Evolutionary conservation across 2,329 filamentous ascomycete genomes (phyloP), one percentile per base, ranked within the genome.

Genomic region (Aspergillus arachidicola): DNA sequence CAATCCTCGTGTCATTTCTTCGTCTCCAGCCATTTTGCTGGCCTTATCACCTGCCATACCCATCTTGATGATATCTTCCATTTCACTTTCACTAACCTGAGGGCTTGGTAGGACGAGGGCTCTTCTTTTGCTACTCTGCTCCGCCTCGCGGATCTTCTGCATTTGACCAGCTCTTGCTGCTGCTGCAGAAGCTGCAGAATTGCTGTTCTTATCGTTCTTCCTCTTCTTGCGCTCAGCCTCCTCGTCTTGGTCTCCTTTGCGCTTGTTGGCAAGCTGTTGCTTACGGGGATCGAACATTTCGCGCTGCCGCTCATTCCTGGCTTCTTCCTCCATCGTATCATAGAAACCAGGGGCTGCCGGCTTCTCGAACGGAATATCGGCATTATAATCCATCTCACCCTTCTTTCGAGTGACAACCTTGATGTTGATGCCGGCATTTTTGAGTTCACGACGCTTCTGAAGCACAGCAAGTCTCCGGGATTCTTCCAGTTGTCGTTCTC

Each of bases 311-410:
- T 99, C 94, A 77, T 99, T 99, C 68, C 84, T 85, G 5, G 82
- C 80, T 68, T 91, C 83, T 75, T 99, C 95, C 16, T 97, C 93
- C 4, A 83, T 84, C 0, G 95, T 99, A 76, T 99, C 94, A 80
- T 94, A 97, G 76, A 99, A 99, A 14, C 95, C 95, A 26, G 89
- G 83, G 0, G 91, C 90, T 0, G 95, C 90, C 67, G 92, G 91
- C 79, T 95, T 97, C 78, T 99, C 95, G 69, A 99, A 98, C 0
- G 95, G 95, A 68, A 99, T 96, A 72, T 99, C 95, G 71, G 95
- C 95, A 79, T 99, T 99, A 83, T 99, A 99, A 79, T 99, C 95
- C 93, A 99, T 99, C 82, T 98, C 91, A 0, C 95, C 95, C 83
- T 93, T 89, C 83, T 98, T 98, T 64, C 91, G 88, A 16, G 91